Evolutionary conservation across 192 early-diverging fungal species (phyloP), one percentile per base, ranked within the genome.

Genomic region (Ambispora gerdemannii): DNA sequence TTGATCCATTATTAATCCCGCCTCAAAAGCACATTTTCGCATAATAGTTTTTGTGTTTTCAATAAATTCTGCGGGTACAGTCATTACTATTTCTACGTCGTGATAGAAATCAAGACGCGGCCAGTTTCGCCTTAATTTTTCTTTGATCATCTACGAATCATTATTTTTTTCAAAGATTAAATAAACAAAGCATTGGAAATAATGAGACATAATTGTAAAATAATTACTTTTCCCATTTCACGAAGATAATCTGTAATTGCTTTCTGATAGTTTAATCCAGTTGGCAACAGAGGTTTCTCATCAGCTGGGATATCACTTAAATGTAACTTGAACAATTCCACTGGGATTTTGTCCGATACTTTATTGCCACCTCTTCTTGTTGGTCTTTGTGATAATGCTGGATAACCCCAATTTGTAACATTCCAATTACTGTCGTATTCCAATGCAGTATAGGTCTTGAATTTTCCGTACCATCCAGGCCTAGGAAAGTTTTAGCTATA

Each of bases 241-340:
- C 20, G 10, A 3, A 70, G 25, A 58, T 70, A 70, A 58, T 70
- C 67, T 58, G 15, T 15, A 17, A 70, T 70, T 3, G 36, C 67
- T 58, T 58, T 56, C 6, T 10, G 35, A 28, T 56, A 70, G 19
- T 35, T 0, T 4, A 70, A 22, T 70, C 50, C 22, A 19, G 22
- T 0, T 19, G 67, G 67, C 15, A 70, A 31, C 24, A 27, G 33
- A 38, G 53, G 67, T 56, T 70, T 70, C 19, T 58, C 34, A 10
- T 58, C 3, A 0, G 36, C 35, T 11, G 2, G 19, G 11, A 70
- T 32, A 58, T 58, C 35, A 3, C 28, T 36, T 2, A 70, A 8
- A 58, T 70, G 53, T 17, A 70, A 56, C 50, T 70, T 70, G 36
- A 70, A 70, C 4, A 58, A 27, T 70, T 70, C 53, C 6, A 70